Percentiles rank a stretch among this genome's conserved stretches.
Evolutionary conservation across 1,139 yeast genomes (phyloP).

Genomic region (Yamadazyma sp.): DNA sequence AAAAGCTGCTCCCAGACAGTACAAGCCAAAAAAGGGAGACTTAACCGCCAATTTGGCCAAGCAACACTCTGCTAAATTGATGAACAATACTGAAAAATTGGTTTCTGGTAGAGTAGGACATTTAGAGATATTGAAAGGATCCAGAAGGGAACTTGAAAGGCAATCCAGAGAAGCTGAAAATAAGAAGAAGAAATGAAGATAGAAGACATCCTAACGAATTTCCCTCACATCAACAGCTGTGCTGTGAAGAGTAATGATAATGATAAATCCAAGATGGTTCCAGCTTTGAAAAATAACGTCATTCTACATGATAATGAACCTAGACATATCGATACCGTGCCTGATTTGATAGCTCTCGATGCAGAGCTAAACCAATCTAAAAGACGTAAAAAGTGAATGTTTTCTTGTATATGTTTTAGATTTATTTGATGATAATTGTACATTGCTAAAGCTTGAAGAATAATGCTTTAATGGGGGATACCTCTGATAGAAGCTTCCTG

Average conservation of each 20-base stretch:
- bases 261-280: not conserved
- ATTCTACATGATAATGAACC: slow-evolving; percentile 3
- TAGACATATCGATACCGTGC: slow-evolving; percentile 15
- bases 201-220: slow-evolving; percentile 16
- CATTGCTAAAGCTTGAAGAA: not conserved
- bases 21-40: slow-evolving; percentile 65
- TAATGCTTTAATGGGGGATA: slow-evolving; percentile 45
- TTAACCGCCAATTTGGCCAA: slow-evolving; percentile 56
- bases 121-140: slow-evolving; percentile 84
- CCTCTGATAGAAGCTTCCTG: slow-evolving; percentile 51
- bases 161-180: slow-evolving; percentile 35
- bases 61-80: slow-evolving; percentile 65
- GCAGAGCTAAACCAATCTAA: slow-evolving; percentile 24
- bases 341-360: slow-evolving; percentile 32
- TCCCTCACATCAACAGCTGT: slow-evolving; percentile 9
- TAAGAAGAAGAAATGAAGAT: slow-evolving; percentile 14
- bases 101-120: slow-evolving; percentile 94
- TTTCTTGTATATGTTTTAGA: no score
- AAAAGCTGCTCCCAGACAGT: slow-evolving; percentile 66
- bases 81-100: slow-evolving; percentile 76
- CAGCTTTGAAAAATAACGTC: slow-evolving; percentile 7
- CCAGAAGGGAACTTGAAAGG: slow-evolving; percentile 80
- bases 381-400: slow-evolving; percentile 7
- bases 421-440: no score
- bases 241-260: not conserved